Percentiles rank a stretch among this genome's conserved stretches.
These are phyloP conservation scores for Oldenlandia corymbosa DNA, from an alignment of 257 asterid genomes.

Conservation along the genomic window DNA sequence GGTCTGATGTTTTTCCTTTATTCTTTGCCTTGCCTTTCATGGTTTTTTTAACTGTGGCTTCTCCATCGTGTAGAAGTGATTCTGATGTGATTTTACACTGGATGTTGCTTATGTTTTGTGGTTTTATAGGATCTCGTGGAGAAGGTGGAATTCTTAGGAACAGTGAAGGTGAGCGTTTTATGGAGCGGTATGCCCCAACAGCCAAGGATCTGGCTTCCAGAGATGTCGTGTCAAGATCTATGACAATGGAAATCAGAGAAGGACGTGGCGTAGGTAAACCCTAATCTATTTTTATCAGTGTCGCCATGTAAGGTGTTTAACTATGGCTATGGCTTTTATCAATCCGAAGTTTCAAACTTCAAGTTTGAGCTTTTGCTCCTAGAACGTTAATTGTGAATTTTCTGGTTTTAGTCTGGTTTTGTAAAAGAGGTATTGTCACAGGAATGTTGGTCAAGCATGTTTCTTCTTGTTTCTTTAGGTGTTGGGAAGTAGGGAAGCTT, in stretches of 20 bases:
- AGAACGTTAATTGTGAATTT: neutral
- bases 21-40: neutral
- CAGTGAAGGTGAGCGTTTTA: conserved; percentile 98
- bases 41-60: neutral
- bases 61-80: no score
- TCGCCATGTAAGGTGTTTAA: neutral
- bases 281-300: conserved; percentile 1
- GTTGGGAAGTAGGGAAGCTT: neutral
- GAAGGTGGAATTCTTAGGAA: conserved; percentile 99
- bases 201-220: conserved; percentile 99
- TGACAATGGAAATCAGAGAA: conserved; percentile 99
- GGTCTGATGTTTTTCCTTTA: conserved; percentile 33
- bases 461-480: neutral
- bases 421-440: neutral
- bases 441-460: neutral
- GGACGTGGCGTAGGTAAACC: conserved; percentile 99
- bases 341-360: neutral
- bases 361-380: neutral
- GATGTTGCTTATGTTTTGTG: conserved; percentile 12
- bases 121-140: conserved; percentile 82
- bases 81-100: neutral
- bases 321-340: neutral
- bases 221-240: conserved; percentile 96
- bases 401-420: neutral
- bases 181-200: conserved; percentile 98